Evolutionary conservation across 495 filamentous ascomycete genomes (phyloP), one percentile per base, ranked within the genome.

Genomic region (Aspergillus olivimuriae): DNA sequence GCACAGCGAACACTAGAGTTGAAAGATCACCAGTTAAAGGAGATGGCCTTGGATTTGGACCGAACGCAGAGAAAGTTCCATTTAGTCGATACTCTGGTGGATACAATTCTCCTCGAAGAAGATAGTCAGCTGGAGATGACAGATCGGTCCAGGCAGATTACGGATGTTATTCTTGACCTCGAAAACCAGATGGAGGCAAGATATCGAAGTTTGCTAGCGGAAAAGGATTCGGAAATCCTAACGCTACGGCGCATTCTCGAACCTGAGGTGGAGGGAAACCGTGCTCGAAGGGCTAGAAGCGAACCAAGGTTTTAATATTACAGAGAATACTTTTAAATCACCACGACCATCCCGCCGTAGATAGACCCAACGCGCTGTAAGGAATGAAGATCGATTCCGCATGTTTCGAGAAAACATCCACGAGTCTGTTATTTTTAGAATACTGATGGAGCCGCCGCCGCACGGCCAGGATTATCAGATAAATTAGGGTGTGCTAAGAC

Each of bases 11-110:
- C 16, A 12, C 24, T 43, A 31, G 14, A 43, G 11, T n/a, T 35
- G 9, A 33, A 44, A 20, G 23, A 34, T 16, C 21, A 30, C 23
- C 41, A 21, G 11, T 15, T 20, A 26, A 12, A 35, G 10, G 32
- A 44, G n/a, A 34, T 36, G 31, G 33, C 41, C 14, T 10, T 37
- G 9, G 41, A 44, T 31, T 21, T 44, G 14, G 41, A 44, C 12
- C 18, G 32, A 15, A 35, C 31, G 12, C 41, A 35, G 28, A 44
- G 32, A 37, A 44, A 44, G 21, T 44, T 44, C 23, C 20, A 35
- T 23, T 33, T 44, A 10, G 33, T 44, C 14, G 41, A 44, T 26
- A 35, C 11, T 44, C 31, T 44, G 10, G 41, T 44, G n/a, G 41
- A 44, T 28, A 34, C 17, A 11, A 44, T 44, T 31, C 41, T 44